Percentiles rank a stretch among this genome's conserved stretches.
Conservation (phyloP, 345 rosid genomes). For the Heritiera littoralis region DNA sequence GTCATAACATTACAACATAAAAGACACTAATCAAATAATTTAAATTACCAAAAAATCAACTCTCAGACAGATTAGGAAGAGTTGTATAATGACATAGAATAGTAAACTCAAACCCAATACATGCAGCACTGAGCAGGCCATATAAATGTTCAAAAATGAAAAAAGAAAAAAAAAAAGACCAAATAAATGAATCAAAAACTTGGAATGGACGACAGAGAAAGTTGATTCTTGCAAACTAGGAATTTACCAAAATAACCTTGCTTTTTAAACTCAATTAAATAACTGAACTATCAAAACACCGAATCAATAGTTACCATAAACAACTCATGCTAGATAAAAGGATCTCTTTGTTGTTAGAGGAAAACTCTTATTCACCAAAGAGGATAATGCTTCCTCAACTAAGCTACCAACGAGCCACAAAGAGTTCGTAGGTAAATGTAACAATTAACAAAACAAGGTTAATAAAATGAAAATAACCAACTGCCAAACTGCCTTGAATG, state of each 20-base stretch:
- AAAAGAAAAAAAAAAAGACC: neutral
- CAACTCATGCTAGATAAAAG: neutral
- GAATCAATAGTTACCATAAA: neutral
- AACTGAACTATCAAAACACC: neutral
- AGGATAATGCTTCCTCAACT: neutral
- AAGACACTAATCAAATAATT: neutral
- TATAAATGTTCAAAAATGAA: neutral
- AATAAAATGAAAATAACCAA: neutral
- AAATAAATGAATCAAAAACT: neutral
- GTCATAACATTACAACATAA: neutral
- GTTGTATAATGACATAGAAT: neutral
- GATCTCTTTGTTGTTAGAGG: neutral
- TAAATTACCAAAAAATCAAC: neutral
- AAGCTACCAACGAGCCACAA: neutral
- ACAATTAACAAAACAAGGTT: neutral
- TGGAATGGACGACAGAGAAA: neutral
- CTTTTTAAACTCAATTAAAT: neutral
- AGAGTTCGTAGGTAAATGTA: neutral
- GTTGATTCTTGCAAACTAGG: neutral
- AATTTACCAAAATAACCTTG: neutral
- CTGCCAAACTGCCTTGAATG: neutral
- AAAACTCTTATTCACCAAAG: neutral
- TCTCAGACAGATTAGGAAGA: neutral
- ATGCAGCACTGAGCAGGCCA: neutral
- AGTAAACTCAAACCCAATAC: neutral